Percentiles rank a stretch among this genome's conserved stretches.
Evolutionary conservation across 2,329 filamentous ascomycete genomes (phyloP).

Genomic region (Alternaria arborescens): DNA sequence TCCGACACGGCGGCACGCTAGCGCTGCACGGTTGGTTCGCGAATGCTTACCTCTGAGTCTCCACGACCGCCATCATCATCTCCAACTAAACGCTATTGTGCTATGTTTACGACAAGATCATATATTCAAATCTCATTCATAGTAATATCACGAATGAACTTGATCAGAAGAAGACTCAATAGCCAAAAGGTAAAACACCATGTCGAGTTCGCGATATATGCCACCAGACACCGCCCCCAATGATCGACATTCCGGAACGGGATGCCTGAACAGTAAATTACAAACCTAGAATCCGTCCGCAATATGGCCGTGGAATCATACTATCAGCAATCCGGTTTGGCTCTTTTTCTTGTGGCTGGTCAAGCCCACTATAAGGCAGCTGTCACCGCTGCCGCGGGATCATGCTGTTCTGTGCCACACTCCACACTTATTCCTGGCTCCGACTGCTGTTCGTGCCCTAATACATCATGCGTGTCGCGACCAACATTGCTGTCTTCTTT

Average conservation of each 20-base stretch:
- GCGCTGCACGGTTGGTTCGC: background rate
- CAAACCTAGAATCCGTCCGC: background rate
- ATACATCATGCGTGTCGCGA: slow-evolving; percentile 1
- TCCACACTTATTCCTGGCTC: background rate
- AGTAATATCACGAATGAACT: background rate
- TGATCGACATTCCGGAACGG: background rate
- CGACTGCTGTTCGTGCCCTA: background rate
- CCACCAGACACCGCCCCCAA: slow-evolving; percentile 4
- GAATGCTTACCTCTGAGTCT: background rate
- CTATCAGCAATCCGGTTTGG: slow-evolving; percentile 5
- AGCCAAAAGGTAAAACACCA: background rate
- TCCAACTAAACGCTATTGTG: background rate
- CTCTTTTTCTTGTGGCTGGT: background rate
- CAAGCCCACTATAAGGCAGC: slow-evolving; percentile 11
- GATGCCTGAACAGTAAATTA: slow-evolving; percentile 1
- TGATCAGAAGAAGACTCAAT: background rate
- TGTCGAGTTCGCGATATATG: background rate
- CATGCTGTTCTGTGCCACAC: background rate
- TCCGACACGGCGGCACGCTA: slow-evolving; percentile 6
- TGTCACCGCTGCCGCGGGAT: background rate
- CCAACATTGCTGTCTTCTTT: background rate
- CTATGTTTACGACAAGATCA: background rate
- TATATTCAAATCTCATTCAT: background rate
- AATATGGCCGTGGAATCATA: background rate
- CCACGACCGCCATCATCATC: background rate